Percentiles rank a stretch among this genome's conserved stretches.
Conservation (phyloP, 345 rosid genomes). For the Anastatica hierochuntica region DNA sequence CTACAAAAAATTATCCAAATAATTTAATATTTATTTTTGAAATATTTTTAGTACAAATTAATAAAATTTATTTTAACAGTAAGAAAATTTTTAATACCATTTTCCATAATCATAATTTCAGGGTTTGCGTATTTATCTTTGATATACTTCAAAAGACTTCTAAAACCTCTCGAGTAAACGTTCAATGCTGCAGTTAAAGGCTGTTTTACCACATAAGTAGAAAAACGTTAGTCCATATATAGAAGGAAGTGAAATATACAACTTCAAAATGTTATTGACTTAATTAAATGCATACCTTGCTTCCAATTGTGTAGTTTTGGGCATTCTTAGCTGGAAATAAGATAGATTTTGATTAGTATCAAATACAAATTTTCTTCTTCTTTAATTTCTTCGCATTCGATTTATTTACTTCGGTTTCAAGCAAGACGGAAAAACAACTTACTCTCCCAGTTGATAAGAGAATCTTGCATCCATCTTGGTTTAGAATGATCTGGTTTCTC, state of each 20-base stretch:
- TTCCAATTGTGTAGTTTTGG: not conserved
- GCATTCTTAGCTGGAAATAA: not conserved
- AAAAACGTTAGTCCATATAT: not conserved
- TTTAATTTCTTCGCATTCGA: not conserved
- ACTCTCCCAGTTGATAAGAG: conserved; percentile 27
- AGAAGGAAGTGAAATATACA: no score
- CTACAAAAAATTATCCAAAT: not conserved
- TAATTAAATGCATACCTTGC: not conserved
- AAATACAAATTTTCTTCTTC: no score
- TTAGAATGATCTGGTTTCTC: not conserved
- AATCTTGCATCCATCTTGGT: conserved; percentile 30
- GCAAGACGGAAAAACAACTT: not conserved
- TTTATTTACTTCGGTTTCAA: no score
- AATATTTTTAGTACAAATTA: no score
- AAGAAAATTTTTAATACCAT: conserved; percentile 19
- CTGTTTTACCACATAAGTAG: not conserved
- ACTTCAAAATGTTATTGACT: not conserved
- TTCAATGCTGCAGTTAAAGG: not conserved
- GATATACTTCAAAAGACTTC: conserved; percentile 24
- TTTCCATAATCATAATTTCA: conserved; percentile 34
- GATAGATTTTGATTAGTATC: not conserved
- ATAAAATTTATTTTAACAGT: no score
- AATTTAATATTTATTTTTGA: no score
- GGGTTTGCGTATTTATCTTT: conserved; percentile 30
- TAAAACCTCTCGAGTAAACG: conserved; percentile 20